These are phyloP conservation scores for Chaetomiaceae sp. DNA, from an alignment of 2,329 filamentous ascomycete genomes.

Conservation along the genomic window DNA sequence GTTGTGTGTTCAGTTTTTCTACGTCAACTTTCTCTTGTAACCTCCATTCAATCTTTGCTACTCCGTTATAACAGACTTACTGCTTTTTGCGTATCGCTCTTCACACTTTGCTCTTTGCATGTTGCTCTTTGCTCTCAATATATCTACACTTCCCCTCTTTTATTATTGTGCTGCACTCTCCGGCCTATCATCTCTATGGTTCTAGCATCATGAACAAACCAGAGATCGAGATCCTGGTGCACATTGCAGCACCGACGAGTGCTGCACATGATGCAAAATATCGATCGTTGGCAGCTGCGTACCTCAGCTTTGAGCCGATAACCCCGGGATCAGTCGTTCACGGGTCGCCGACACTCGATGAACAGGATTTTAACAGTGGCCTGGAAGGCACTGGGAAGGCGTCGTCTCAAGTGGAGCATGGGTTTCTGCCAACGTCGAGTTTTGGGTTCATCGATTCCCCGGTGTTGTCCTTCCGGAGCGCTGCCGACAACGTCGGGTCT, in stretches of 20 bases:
- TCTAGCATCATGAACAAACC: slow-evolving; percentile 17
- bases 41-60: background rate
- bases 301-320: slow-evolving; percentile 44
- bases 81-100: background rate
- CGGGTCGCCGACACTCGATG: background rate
- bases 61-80: background rate
- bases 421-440: background rate
- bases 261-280: slow-evolving; percentile 46
- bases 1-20: background rate
- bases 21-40: background rate
- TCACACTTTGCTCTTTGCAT: background rate
- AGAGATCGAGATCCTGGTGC: slow-evolving; percentile 53
- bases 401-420: background rate
- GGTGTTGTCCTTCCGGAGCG: slow-evolving; percentile 32
- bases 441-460: slow-evolving; percentile 22
- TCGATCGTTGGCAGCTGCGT: slow-evolving; percentile 46
- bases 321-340: slow-evolving; percentile 10
- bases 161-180: too few species aligned
- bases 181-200: background rate
- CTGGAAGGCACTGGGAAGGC: background rate
- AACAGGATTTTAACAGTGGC: background rate
- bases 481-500: slow-evolving; percentile 29
- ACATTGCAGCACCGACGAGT: slow-evolving; percentile 49
- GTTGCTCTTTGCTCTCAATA: too few species aligned
- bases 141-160: background rate